These are phyloP conservation scores for Aspergillus kassunensis DNA, from an alignment of 495 filamentous ascomycete species.

Conservation along the genomic window DNA sequence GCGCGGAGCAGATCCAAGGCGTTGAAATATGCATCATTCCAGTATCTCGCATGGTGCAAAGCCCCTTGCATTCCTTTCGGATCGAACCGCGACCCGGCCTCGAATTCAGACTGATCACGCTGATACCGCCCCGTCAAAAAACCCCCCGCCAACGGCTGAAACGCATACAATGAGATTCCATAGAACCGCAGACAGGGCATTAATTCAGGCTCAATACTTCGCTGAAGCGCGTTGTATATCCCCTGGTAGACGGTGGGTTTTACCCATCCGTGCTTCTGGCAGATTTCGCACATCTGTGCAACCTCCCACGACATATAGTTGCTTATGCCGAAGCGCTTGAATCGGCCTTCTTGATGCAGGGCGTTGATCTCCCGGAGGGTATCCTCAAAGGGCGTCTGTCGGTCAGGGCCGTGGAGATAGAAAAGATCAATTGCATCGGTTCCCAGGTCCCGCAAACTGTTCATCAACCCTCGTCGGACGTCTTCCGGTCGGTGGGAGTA, in stretches of 20 bases:
- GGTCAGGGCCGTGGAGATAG: conserved; percentile 44
- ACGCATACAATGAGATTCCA: conserved; percentile 42
- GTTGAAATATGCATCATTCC: too few relatives aligned
- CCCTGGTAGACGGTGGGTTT: conserved; percentile 48
- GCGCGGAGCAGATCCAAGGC: conserved; percentile 2
- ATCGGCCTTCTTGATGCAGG: conserved; percentile 33
- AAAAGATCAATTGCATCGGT: conserved; percentile 36
- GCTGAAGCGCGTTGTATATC: conserved; percentile 40
- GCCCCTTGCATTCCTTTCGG: conserved; percentile 35
- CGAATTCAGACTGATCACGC: conserved; percentile 25
- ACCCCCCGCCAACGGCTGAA: conserved; percentile 52
- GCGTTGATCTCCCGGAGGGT: conserved; percentile 37
- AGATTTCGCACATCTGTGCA: conserved; percentile 37
- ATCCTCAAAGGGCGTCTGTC: conserved; percentile 40
- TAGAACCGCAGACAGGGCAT: conserved; percentile 43
- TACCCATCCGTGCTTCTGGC: conserved; percentile 35
- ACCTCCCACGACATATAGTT: conserved; percentile 44
- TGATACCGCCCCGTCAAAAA: conserved; percentile 23
- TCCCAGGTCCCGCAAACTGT: conserved; percentile 33
- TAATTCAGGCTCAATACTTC: conserved; percentile 40
- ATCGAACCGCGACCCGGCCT: conserved; percentile 38
- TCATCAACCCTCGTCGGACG: conserved; percentile 30
- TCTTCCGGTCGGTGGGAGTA: conserved; percentile 32
- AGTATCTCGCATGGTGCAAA: conserved; percentile 15
- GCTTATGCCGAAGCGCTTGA: conserved; percentile 41